Base-by-base conservation (phyloP, 352 stramenopile species). In the Pseudoperonospora humuli region DNA sequence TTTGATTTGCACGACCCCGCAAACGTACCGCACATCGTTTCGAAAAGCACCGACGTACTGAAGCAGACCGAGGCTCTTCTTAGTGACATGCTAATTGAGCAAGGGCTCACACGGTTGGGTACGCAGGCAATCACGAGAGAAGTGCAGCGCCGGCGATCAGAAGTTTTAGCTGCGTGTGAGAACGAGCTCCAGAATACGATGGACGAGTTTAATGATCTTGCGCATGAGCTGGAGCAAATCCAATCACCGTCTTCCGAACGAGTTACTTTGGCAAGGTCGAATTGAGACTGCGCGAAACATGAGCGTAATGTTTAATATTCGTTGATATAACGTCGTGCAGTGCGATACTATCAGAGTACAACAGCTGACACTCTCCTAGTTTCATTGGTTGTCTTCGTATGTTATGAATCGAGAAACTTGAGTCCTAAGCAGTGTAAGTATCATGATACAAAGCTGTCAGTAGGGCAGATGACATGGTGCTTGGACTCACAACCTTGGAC, bases 81-180 rank as follows among this genome's bases (percentile, higher is more conserved):
- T 7, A 70, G 58, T 20, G 60, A 79, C 25, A 67, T 85, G 20
- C 29, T 83, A 1, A 45, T 52, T 11, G 60, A 67, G n/a, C 60
- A 65, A 13, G 64, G 54, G 26, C 35, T 73, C 25, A 42, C 47
- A 11, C 53, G 59, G 11, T 47, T 72, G 17, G 54, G 56, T n/a
- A 42, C 61, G 4, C 28, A 74, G 11, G 57, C 49, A 3, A 56
- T 60, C 15, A 56, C 50, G 3, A 64, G 52, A n/a, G 70, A 75
- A 32, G 59, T 64, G 10, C 64, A 84, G 25, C 64, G 67, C 18
- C 54, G 70, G 18, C 59, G 62, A 23, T 77, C 68, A 2, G 42
- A 72, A 45, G 81, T 88, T 63, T 74, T 85, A 18, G 48, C 64
- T 28, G 70, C 72, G 27, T 88, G 75, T 21, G 59, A 84, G 45